Conservation (phyloP, 768 basidiomycete species). For the Suillus hirtellus region DNA sequence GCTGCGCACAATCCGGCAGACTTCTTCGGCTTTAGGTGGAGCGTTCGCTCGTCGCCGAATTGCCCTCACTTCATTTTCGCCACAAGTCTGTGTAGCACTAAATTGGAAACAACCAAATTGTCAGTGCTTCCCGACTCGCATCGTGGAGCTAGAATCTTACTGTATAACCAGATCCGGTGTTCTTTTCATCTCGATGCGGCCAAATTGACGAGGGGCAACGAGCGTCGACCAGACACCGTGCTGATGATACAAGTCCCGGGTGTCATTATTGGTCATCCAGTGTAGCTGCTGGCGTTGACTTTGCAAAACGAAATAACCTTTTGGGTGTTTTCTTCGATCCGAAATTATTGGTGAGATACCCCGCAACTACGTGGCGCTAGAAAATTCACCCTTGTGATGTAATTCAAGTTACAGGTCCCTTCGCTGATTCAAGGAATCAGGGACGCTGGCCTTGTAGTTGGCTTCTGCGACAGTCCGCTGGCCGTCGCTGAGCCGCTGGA, state of each 20-base stretch:
- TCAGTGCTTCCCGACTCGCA: conserved; percentile 39
- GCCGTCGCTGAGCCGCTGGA: conserved; percentile 41
- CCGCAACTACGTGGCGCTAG: conserved; percentile 9
- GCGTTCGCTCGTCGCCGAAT: conserved; percentile 68
- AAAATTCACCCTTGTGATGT: conserved; percentile 15
- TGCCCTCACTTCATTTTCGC: conserved; percentile 90
- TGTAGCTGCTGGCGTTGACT: conserved; percentile 89
- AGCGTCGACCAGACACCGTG: conserved; percentile 39
- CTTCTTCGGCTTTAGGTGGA: conserved; percentile 51
- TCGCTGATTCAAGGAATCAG: conserved; percentile 87
- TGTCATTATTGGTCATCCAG: conserved; percentile 57
- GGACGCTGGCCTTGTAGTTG: conserved; percentile 85
- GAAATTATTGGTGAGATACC: conserved; percentile 68
- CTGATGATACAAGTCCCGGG: conserved; percentile 42
- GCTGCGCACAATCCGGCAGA: conserved; percentile 77
- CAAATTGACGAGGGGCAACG: conserved; percentile 43
- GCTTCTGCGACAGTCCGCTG: conserved; percentile 69
- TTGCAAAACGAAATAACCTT: conserved; percentile 89
- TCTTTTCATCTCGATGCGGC: conserved; percentile 90
- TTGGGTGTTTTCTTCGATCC: conserved; percentile 90
- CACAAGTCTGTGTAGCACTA: conserved; percentile 83
- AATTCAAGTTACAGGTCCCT: conserved; percentile 75
- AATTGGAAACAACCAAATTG: conserved; percentile 99
- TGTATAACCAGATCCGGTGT: conserved; percentile 77
- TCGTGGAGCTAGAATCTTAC: conserved; percentile 1